Evolutionary conservation across 2,329 filamentous ascomycete genomes (phyloP).

Genomic region (Fusarium miscanthi): DNA sequence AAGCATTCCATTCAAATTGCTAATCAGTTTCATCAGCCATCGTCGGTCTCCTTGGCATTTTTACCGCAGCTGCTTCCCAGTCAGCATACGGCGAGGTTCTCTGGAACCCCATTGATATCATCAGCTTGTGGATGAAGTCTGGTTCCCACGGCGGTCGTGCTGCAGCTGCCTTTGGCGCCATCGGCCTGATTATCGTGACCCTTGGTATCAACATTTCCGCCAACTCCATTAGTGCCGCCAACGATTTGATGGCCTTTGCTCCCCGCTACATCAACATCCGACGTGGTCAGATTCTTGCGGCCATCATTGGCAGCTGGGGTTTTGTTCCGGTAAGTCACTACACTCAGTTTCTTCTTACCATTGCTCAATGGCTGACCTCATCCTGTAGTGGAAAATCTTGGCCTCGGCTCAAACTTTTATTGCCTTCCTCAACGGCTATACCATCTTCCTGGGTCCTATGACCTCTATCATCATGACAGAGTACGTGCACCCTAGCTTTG

Average conservation of each 20-base stretch:
- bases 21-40: background rate
- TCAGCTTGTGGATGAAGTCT: constrained; percentile 4
- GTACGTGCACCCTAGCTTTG: background rate
- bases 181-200: background rate
- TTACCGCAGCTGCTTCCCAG: constrained; percentile 7
- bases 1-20: background rate
- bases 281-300: constrained; percentile 7
- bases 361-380: background rate
- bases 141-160: constrained; percentile 1
- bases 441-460: constrained; percentile 7
- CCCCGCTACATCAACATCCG: constrained; percentile 13
- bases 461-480: constrained; percentile 10
- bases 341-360: no score
- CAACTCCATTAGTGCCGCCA: constrained; percentile 14
- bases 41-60: constrained; percentile 6
- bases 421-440: constrained; percentile 4
- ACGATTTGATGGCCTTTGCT: constrained; percentile 13
- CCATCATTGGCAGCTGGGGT: background rate
- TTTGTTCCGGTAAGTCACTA: background rate
- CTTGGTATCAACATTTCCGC: constrained; percentile 10
- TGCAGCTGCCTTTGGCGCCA: constrained; percentile 8
- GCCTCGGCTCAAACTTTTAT: constrained; percentile 2
- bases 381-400: constrained; percentile 1
- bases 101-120: constrained; percentile 8
- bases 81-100: background rate